Evolutionary conservation across 1,139 yeast species (phyloP).

Genomic region (Saccharomycopsis phalli): DNA sequence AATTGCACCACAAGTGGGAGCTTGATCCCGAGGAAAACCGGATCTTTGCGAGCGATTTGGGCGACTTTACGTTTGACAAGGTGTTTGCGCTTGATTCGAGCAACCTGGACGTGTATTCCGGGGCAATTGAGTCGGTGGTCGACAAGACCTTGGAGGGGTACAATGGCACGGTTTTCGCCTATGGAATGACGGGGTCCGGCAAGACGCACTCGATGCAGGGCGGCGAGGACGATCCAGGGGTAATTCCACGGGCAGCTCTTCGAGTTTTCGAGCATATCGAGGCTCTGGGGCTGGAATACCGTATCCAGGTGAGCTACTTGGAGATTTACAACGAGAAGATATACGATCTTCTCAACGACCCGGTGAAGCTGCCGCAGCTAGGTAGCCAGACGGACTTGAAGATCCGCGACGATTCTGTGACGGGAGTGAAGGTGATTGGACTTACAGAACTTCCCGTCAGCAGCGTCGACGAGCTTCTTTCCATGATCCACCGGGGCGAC

Average conservation of each 20-base stretch:
- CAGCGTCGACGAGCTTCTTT: slow-evolving; percentile 51
- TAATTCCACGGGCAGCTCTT: slow-evolving; percentile 65
- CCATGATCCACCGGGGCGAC: slow-evolving; percentile 62
- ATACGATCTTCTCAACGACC: slow-evolving; percentile 43
- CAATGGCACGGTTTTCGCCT: slow-evolving; percentile 86
- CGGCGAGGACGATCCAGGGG: slow-evolving; percentile 55
- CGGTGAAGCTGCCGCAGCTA: not conserved
- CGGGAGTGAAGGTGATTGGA: slow-evolving; percentile 75
- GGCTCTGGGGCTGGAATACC: slow-evolving; percentile 29
- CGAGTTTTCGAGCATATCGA: slow-evolving; percentile 52
- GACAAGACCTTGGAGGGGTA: slow-evolving; percentile 65
- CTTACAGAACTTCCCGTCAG: slow-evolving; percentile 51
- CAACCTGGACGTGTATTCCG: slow-evolving; percentile 54
- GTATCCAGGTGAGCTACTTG: slow-evolving; percentile 59
- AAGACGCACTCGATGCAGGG: slow-evolving; percentile 92
- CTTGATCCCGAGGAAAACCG: slow-evolving; percentile 32
- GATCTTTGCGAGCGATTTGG: slow-evolving; percentile 43
- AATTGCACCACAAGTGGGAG: slow-evolving; percentile 33
- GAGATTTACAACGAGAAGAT: slow-evolving; percentile 89
- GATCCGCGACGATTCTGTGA: slow-evolving; percentile 64
- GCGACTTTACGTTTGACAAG: slow-evolving; percentile 64
- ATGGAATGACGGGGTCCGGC: slow-evolving; percentile 96
- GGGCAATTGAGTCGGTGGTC: slow-evolving; percentile 55
- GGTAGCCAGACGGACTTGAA: slow-evolving; percentile 39
- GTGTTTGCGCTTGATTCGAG: slow-evolving; percentile 50